A percentile compares a stretch with the other conserved stretches of the same genome.
phyloP scores from a whole-genome alignment of 306 rosid species.

The Casuarina equisetifolia region DNA sequence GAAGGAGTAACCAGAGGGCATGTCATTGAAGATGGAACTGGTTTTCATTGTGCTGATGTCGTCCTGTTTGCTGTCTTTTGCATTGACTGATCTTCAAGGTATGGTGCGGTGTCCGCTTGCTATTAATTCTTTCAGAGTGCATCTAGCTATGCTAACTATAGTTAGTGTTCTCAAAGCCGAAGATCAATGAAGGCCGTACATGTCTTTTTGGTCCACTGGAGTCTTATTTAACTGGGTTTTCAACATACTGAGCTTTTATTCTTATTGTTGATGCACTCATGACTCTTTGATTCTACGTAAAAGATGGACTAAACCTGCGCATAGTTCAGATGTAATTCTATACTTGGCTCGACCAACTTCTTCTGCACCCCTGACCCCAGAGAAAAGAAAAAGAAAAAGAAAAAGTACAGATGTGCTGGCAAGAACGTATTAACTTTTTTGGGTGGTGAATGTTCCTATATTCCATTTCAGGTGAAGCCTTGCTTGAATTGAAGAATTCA shows the following conservation, averaged over 20 bases:
- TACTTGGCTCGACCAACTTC: background rate
- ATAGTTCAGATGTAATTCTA: background rate
- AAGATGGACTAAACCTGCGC: background rate
- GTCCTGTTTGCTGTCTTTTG: too few species aligned
- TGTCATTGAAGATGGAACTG: constrained; percentile 12
- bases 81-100: too few species aligned
- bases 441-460: constrained; percentile 24
- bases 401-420: constrained; percentile 7
- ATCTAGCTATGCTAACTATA: too few species aligned
- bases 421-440: constrained; percentile 21
- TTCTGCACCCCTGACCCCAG: background rate
- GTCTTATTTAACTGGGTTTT: background rate
- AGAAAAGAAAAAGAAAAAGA: too few species aligned
- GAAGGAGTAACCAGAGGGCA: constrained; percentile 20
- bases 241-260: background rate
- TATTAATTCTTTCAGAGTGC: too few species aligned
- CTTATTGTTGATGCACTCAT: background rate
- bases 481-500: constrained; percentile 51
- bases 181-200: too few species aligned
- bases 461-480: constrained; percentile 74
- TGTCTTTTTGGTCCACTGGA: too few species aligned
- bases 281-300: background rate
- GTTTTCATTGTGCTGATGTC: too few species aligned
- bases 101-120: too few species aligned
- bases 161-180: too few species aligned